A percentile compares a stretch with the other conserved stretches of the same genome.
Conservation (phyloP, 2,329 filamentous ascomycete genomes). For the Penicillium frequentans region DNA sequence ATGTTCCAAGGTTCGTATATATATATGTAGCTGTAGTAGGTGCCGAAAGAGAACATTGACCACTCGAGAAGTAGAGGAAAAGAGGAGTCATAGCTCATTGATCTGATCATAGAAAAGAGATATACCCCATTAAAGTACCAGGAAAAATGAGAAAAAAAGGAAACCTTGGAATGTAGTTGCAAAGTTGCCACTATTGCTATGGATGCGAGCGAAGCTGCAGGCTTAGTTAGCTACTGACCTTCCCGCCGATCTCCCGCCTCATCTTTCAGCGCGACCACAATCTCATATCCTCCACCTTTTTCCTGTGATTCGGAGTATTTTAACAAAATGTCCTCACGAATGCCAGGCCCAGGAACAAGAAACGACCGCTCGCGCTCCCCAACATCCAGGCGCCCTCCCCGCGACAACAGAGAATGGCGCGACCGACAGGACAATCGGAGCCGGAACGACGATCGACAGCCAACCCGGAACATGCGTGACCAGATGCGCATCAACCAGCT, state of each 20-base stretch:
- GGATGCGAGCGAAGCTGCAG: neutral
- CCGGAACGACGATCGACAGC: slow-evolving; percentile 23
- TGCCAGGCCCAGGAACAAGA: slow-evolving; percentile 36
- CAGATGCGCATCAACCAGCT: slow-evolving; percentile 53
- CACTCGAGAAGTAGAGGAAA: neutral
- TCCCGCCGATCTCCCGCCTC: slow-evolving; percentile 4
- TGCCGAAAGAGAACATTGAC: neutral
- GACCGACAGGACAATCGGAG: slow-evolving; percentile 23
- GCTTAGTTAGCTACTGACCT: neutral
- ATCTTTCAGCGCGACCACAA: slow-evolving; percentile 3
- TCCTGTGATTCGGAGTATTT: neutral
- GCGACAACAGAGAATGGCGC: slow-evolving; percentile 31
- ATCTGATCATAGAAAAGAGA: neutral
- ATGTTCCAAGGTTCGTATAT: neutral
- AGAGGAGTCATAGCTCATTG: neutral
- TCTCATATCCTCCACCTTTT: neutral
- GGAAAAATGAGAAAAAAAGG: neutral
- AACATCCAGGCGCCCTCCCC: slow-evolving; percentile 39
- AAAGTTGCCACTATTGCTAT: neutral
- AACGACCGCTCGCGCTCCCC: slow-evolving; percentile 46
- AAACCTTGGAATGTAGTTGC: neutral
- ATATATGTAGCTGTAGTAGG: neutral
- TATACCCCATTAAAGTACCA: neutral
- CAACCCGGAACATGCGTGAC: slow-evolving; percentile 39
- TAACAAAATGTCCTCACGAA: slow-evolving; percentile 32